Evolutionary conservation across 805 yeast genomes (phyloP).

Genomic region (Yarrowia deformans): DNA sequence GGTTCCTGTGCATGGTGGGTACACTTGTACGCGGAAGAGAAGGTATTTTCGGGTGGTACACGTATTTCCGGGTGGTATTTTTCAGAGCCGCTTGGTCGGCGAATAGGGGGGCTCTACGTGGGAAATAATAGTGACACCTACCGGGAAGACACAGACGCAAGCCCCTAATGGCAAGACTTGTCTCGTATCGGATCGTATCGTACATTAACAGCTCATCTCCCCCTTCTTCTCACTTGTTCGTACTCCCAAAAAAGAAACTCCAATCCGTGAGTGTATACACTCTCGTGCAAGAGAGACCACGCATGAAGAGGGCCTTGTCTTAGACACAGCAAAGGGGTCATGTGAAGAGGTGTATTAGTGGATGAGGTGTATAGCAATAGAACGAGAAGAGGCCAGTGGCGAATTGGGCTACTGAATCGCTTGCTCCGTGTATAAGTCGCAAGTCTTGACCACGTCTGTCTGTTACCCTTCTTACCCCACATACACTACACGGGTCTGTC

Average conservation of each 20-base stretch:
- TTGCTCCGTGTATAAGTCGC: too few species aligned
- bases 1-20: slow-evolving; percentile 24
- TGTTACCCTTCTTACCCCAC: slow-evolving; percentile 21
- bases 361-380: too few species aligned
- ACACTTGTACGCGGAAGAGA: too few species aligned
- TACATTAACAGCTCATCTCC: background rate
- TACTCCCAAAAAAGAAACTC: background rate
- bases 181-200: too few species aligned
- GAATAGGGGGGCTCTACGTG: background rate
- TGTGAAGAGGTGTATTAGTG: background rate
- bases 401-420: too few species aligned
- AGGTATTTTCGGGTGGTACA: too few species aligned
- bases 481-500: background rate
- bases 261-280: background rate
- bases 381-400: too few species aligned
- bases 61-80: too few species aligned
- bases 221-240: background rate
- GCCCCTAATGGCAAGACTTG: background rate
- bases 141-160: background rate
- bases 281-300: too few species aligned
- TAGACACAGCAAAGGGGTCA: background rate
- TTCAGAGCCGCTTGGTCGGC: background rate
- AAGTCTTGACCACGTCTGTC: too few species aligned
- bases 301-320: slow-evolving; percentile 10
- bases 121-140: background rate